Evolutionary conservation across 2,329 filamentous ascomycete genomes (phyloP).

Genomic region (Neonectria ditissima): DNA sequence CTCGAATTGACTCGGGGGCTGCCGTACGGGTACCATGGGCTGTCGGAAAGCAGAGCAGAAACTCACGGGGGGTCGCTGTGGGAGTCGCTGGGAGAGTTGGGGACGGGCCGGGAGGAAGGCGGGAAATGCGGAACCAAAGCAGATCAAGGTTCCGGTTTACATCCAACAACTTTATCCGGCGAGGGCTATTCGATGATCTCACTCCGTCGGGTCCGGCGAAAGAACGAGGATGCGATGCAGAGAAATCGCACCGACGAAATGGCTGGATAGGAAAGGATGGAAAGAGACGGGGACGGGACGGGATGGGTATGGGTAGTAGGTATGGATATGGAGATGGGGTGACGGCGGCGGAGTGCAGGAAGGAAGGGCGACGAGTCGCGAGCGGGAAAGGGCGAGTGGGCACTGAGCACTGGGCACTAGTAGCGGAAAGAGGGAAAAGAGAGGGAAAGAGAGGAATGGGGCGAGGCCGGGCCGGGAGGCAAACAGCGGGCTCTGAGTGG

Average conservation of each 20-base stretch:
- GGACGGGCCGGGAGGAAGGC: conserved; percentile 27
- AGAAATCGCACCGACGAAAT: conserved; percentile 27
- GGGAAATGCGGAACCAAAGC: conserved; percentile 35
- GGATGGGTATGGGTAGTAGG: conserved; percentile 31
- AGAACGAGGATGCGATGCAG: conserved; percentile 26
- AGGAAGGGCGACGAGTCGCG: conserved; percentile 14
- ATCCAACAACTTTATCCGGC: conserved; percentile 27
- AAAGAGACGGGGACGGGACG: conserved; percentile 23
- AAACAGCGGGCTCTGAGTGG: conserved; percentile 22
- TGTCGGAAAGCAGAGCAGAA: conserved; percentile 33
- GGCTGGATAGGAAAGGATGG: conserved; percentile 29
- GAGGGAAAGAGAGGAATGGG: conserved; percentile 24
- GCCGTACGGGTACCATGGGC: conserved; percentile 45
- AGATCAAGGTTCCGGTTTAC: conserved; percentile 28
- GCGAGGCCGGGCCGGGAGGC: conserved; percentile 19
- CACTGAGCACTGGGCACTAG: conserved; percentile 8
- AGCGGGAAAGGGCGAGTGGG: conserved; percentile 20
- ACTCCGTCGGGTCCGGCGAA: conserved; percentile 11
- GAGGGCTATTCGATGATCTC: conserved; percentile 12
- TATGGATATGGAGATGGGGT: conserved; percentile 31
- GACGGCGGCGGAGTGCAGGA: conserved; percentile 35
- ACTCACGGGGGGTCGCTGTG: conserved; percentile 20
- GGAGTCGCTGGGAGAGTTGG: too few relatives aligned
- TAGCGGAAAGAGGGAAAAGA: conserved; percentile 23
- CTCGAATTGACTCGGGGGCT: conserved; percentile 45